Percentiles rank a stretch among this genome's conserved stretches.
These are phyloP conservation scores for Stachybotrys chartarum DNA, from an alignment of 2,329 filamentous ascomycete species.

Conservation along the genomic window DNA sequence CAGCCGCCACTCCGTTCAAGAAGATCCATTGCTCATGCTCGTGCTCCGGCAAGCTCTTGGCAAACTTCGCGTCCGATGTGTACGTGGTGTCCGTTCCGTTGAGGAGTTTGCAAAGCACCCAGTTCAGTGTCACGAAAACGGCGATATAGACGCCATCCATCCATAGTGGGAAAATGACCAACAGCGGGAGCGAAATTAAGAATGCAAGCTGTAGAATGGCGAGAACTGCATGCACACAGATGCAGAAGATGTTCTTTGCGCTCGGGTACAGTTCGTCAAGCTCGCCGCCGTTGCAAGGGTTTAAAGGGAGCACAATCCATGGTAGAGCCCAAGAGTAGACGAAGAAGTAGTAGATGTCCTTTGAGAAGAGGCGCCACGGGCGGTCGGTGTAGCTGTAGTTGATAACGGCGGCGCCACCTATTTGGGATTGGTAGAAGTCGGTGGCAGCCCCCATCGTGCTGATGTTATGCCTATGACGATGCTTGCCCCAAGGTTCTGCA, in stretches of 20 bases:
- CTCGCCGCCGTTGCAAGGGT: conserved; percentile 40
- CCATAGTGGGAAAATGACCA: conserved; percentile 42
- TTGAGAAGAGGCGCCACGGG: conserved; percentile 41
- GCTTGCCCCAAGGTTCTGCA: neutral
- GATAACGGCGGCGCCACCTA: conserved; percentile 49
- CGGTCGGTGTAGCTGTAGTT: conserved; percentile 55
- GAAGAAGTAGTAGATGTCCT: conserved; percentile 50
- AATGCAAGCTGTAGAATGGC: conserved; percentile 53
- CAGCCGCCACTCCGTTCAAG: conserved; percentile 63
- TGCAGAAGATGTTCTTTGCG: conserved; percentile 45
- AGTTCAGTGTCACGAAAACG: conserved; percentile 43
- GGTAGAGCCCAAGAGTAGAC: conserved; percentile 49
- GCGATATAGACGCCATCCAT: conserved; percentile 29
- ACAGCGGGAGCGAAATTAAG: conserved; percentile 48
- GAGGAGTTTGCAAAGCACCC: conserved; percentile 37
- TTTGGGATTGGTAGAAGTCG: conserved; percentile 51
- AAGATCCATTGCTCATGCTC: conserved; percentile 71
- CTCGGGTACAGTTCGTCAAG: conserved; percentile 61
- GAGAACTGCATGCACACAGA: conserved; percentile 53
- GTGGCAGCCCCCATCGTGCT: conserved; percentile 18
- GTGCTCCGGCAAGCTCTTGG: conserved; percentile 40
- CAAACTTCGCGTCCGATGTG: conserved; percentile 45
- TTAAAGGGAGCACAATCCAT: conserved; percentile 52
- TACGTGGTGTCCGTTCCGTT: conserved; percentile 46
- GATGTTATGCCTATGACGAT: neutral